A percentile compares a stretch with the other conserved stretches of the same genome.
phyloP scores from a whole-genome alignment of 345 rosid genomes.

The Ailanthus altissimus region DNA sequence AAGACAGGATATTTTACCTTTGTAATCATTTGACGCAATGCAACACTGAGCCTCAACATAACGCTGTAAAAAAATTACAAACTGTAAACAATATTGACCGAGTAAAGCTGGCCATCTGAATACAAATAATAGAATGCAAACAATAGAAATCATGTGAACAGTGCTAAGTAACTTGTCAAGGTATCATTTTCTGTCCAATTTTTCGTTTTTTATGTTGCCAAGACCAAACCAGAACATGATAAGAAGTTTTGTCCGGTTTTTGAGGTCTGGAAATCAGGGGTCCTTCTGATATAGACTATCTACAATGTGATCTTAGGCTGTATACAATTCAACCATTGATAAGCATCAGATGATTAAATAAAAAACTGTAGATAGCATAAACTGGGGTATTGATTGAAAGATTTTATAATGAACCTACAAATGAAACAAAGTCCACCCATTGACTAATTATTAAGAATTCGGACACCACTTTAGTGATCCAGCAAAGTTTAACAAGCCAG shows the following conservation, averaged over 20 bases:
- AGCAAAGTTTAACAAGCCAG: not conserved
- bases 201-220: not conserved
- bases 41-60: constrained; percentile 97
- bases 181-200: no score
- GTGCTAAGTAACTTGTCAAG: constrained; percentile 9
- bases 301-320: not conserved
- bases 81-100: not conserved
- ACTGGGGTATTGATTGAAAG: not conserved
- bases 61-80: constrained; percentile 59
- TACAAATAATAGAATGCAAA: constrained; percentile 12
- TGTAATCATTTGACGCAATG: constrained; percentile 88
- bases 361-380: not conserved
- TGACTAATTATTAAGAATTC: not conserved
- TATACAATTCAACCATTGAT: not conserved
- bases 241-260: not conserved
- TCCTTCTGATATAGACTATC: not conserved
- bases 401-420: not conserved
- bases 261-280: not conserved
- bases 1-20: constrained; percentile 50
- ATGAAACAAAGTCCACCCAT: not conserved
- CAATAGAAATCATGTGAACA: constrained; percentile 2
- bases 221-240: not conserved
- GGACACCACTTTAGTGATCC: not conserved
- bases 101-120: constrained; percentile 9
- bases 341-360: not conserved